Conservation (phyloP, 129 eudicot species). For the Saposhnikovia divaricata region DNA sequence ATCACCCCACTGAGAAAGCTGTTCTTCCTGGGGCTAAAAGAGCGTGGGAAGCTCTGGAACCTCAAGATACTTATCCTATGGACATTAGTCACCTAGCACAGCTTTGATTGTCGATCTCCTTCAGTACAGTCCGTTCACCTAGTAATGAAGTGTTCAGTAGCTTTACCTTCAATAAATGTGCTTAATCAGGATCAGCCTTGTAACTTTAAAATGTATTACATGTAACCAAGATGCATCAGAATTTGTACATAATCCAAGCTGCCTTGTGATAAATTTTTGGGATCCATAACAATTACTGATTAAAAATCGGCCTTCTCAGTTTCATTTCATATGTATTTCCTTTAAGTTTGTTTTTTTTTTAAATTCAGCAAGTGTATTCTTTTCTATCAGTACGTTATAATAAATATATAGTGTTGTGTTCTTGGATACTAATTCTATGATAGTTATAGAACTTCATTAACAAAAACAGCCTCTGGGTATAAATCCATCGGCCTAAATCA, state of each 20-base stretch:
- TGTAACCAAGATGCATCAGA: not conserved
- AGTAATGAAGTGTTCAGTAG: not conserved
- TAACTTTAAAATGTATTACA: not conserved
- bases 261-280: not conserved
- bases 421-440: not conserved
- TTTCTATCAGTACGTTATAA: not conserved
- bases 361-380: not conserved
- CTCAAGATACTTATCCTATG: constrained; percentile 3
- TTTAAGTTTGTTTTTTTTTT: not conserved
- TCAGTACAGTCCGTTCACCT: not conserved
- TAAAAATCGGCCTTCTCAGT: not conserved
- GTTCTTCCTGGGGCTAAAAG: not conserved
- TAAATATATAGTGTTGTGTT: not conserved
- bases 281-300: not conserved
- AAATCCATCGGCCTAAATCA: not conserved
- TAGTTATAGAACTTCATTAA: no score
- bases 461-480: not conserved
- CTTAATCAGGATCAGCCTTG: not conserved
- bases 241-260: not conserved
- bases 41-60: not conserved
- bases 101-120: not conserved
- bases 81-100: not conserved
- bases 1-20: not conserved
- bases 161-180: not conserved
- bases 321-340: not conserved